Evolutionary conservation across 257 asterid species (phyloP).

Genomic region (Linderniella brevidens): DNA sequence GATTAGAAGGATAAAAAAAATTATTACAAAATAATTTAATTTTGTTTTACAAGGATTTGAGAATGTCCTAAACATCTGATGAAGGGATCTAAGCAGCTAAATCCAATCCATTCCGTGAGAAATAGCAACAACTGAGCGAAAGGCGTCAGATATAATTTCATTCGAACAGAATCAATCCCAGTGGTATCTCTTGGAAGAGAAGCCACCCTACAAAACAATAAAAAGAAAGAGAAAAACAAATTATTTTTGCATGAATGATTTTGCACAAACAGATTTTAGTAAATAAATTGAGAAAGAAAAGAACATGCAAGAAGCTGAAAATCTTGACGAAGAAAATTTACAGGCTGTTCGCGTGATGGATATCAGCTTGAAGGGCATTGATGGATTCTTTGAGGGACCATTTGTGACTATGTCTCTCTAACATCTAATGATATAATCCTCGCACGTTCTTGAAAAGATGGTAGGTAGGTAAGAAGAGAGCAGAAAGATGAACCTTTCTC

Average conservation of each 20-base stretch:
- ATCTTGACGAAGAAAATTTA: constrained; percentile 12
- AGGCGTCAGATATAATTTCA: constrained; percentile 38
- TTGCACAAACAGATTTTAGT: too few relatives aligned
- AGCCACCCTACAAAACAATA: constrained; percentile 29
- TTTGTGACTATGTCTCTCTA: constrained; percentile 22
- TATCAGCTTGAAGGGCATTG: constrained; percentile 55
- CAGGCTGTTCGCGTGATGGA: constrained; percentile 60
- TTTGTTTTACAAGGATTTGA: constrained; percentile 30
- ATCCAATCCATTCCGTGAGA: constrained; percentile 52
- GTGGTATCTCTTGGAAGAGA: constrained; percentile 30
- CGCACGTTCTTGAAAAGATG: too few relatives aligned
- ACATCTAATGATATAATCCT: constrained; percentile 20
- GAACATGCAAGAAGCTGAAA: constrained; percentile 6
- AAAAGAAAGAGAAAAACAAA: not conserved
- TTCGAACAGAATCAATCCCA: constrained; percentile 27
- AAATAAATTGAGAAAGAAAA: not conserved
- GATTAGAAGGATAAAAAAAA: not conserved
- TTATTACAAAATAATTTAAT: too few relatives aligned
- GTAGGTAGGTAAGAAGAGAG: too few relatives aligned
- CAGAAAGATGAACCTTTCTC: too few relatives aligned
- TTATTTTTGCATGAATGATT: too few relatives aligned
- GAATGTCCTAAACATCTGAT: constrained; percentile 36
- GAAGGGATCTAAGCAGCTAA: constrained; percentile 32
- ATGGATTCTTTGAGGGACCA: constrained; percentile 45
- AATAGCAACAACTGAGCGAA: constrained; percentile 36